Conservation (phyloP, 345 rosid genomes). For the Clausena lansium region DNA sequence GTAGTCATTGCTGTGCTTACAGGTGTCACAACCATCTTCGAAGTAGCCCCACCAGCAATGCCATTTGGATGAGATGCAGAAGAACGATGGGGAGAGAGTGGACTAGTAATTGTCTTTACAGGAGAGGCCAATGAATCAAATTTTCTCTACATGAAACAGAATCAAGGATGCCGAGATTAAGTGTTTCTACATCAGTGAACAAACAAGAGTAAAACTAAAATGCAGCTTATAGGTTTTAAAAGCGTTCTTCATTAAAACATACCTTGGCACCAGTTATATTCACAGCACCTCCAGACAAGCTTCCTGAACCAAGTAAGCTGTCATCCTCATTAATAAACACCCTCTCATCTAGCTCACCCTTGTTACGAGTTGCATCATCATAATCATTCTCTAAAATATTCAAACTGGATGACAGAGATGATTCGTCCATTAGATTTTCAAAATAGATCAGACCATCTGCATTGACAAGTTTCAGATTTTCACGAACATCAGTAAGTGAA, state of each 20-base stretch:
- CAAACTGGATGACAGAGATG: constrained; percentile 61
- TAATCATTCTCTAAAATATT: constrained; percentile 72
- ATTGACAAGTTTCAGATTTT: constrained; percentile 15
- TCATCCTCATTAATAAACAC: constrained; percentile 84
- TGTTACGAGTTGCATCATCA: constrained; percentile 54
- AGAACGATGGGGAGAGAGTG: constrained; percentile 81
- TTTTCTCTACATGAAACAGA: constrained; percentile 51
- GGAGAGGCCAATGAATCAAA: constrained; percentile 77
- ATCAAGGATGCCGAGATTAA: constrained; percentile 2
- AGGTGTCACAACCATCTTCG: constrained; percentile 77
- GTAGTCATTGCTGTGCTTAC: constrained; percentile 95
- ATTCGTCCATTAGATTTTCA: constrained; percentile 79
- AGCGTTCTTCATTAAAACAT: constrained; percentile 14
- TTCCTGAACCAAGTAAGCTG: constrained; percentile 72
- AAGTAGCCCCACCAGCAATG: constrained; percentile 34
- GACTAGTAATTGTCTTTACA: constrained; percentile 67
- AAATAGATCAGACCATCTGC: constrained; percentile 89
- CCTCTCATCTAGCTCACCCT: constrained; percentile 84
- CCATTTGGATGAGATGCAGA: constrained; percentile 68
- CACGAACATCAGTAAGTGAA: constrained; percentile 16
- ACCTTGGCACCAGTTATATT: constrained; percentile 66
- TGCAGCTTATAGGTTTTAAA: not conserved
- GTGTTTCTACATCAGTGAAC: not conserved
- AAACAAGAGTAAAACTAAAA: not conserved
- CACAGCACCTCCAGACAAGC: constrained; percentile 59